Base-by-base conservation (phyloP, 148 eudicot species). In the Rhododendron mucronatum region DNA sequence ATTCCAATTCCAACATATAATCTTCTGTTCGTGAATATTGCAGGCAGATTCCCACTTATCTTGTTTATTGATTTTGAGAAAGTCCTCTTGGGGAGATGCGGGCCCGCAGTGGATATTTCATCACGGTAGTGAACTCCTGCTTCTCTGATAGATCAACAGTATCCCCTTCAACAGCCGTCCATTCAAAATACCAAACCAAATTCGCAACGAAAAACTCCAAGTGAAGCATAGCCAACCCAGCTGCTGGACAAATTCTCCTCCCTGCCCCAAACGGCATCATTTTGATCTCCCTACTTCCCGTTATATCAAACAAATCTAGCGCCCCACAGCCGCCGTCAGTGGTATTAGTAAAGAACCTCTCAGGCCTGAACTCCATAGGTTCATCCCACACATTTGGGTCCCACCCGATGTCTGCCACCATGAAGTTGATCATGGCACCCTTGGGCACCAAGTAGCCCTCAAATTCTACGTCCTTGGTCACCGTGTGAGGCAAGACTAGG, bases 201-300 rank as follows among this genome's bases (percentile, higher is more conserved):
- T 94, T 92, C 3, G 93, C 95, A 26, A 94, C 94, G 76, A 91
- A 93, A 33, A 89, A 94, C 86, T 93, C 93, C 87, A 94, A 87
- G 80, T 94, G 96, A 73, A 93, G 92, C 88, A 93, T 45, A 39
- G 93, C 97, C 89, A 94, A 77, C 57, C 86, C 85, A 5, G 39
- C 39, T 0, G 88, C 95, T 1, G 95, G 97, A 82, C 97, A 94
- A 1, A 94, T 90, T 78, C 95, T 91, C 84, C 97, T 91, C 39
- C 97, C 97, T 0, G 86, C 95, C 35, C 95, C 97, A 78, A 92
- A 91, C 21, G 98, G 94, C 95, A 95, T 93, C 98, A 91, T 95
- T 84, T 95, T 95, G 10, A 95, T 91, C 90, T 91, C 98, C n/a
- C 83, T 88, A n/a, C 89, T 90, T 67, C 97, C 90, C 0, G 91